Base-by-base conservation (phyloP, 805 yeast species). In the Maudiozyma serrabonitensis region DNA sequence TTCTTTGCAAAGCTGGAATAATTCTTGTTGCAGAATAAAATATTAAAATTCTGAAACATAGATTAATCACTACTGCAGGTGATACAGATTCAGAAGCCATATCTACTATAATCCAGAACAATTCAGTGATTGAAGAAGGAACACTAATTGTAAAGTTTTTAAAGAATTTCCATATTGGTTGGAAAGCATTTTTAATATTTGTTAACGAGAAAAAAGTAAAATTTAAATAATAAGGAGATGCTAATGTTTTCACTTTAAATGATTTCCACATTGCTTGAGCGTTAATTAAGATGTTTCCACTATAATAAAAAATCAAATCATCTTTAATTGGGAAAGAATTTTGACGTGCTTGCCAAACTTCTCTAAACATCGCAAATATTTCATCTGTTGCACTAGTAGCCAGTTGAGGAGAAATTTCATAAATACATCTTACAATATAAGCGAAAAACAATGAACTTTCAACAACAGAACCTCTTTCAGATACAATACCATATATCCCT, bases 11-110 rank as follows among this genome's bases (percentile, higher is more conserved):
- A 11, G 83, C 80, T 2, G 99, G 99, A 19, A 93, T 87, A 53
- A 93, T 89, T 62, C 95, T 84, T 15, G 97, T 87, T 2, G 98
- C 96, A 1, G 96, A 88, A 62, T 81, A 82, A 59, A 91, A 88
- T 11, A 90, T 95, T 4, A 86, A 75, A 19, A 91, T 80, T 58
- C 99, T 76, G 62, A 87, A 91, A 1, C 89, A 87, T 58, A 93
- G 71, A 56, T 89, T 89, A 25, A 89, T 74, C 26, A 87, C 69
- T 23, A 93, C 82, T 6, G 95, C 86, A 8, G 95, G 80, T 0
- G 95, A 84, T 48, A 89, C 71, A 31, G 90, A 85, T 32, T 75
- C 71, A 40, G 70, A 64, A 0, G 82, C 80, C 44, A 76, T 78
- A 31, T 66, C 57, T 39, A 75, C 59, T 46, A 79, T 62, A 7